Base-by-base conservation (phyloP, 768 basidiomycete genomes). In the Lactifluus pinguis region DNA sequence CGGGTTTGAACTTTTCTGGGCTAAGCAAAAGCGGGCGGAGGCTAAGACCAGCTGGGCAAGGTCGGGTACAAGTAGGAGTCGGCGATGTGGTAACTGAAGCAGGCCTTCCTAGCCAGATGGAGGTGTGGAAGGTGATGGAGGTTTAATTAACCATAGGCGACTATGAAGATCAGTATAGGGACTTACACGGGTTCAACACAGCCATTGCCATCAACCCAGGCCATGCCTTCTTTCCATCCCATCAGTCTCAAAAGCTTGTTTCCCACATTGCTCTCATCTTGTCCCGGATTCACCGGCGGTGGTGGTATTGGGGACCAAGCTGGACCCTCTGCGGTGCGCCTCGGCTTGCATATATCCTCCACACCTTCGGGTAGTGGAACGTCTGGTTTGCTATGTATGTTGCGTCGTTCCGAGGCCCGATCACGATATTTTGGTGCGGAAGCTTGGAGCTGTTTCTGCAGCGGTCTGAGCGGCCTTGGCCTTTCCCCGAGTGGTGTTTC, bases 161-260 rank as follows among this genome's bases (percentile, higher is more conserved):
- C 8, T 7, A 7, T 6, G 7, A 19, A 6, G 1, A 36, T 7
- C 25, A 19, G n/a, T 11, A 11, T 15, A 1, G 55, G 15, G 8
- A 78, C 87, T 53, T 72, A 88, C 85, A 98, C 84, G 13, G 95
- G 94, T 58, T 95, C 92, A 11, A 92, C 85, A 59, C 93, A 74
- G 48, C 95, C 95, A 54, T 91, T 89, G 4, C 89, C 89, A 50
- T 80, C 79, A 8, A 83, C 80, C 0, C 95, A 98, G 74, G 1
- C 95, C 95, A 81, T 84, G 7, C 95, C 95, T 68, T 89, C 88
- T 64, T 80, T 89, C 95, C 95, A 98, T 0, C 95, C 97, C 95
- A 98, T 98, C 83, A 95, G 95, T 72, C 92, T 92, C 64, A 98
- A 72, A 60, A 99, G 71, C 69, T 92, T 94, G 70, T 95, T 95